Evolutionary conservation across 176 grass and related monocot species (phyloP).

Genomic region (Alloteropsis semialata): DNA sequence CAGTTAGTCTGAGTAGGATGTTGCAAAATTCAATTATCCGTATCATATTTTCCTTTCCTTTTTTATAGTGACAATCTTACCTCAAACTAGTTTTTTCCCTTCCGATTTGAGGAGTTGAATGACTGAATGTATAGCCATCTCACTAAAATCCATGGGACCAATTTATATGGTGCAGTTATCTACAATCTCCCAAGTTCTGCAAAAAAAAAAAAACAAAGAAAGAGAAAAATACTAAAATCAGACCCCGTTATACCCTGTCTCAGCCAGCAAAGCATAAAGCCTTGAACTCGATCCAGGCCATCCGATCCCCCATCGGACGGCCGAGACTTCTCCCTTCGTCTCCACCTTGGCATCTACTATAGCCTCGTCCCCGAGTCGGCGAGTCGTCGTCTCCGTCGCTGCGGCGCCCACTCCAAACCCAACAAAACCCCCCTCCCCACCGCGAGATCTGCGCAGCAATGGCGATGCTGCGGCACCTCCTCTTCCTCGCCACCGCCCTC

Average conservation of each 20-base stretch:
- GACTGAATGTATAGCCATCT: too few relatives aligned
- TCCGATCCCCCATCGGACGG: constrained; percentile 9
- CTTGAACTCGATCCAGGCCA: not conserved
- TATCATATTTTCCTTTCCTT: too few relatives aligned
- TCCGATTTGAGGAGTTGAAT: too few relatives aligned
- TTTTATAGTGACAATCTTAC: too few relatives aligned
- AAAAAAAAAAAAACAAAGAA: not conserved
- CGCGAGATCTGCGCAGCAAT: constrained; percentile 39
- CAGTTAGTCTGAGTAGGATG: not conserved
- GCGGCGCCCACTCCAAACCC: constrained; percentile 4
- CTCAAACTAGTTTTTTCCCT: too few relatives aligned
- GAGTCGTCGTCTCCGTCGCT: constrained; percentile 24
- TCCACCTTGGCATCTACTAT: not conserved
- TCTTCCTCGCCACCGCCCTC: not conserved
- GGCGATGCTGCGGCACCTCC: constrained; percentile 26
- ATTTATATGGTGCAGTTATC: too few relatives aligned
- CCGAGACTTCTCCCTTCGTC: not conserved
- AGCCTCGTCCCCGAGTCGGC: not conserved
- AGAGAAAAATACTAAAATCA: not conserved
- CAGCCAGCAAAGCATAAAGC: not conserved
- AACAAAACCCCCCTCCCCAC: constrained; percentile 13
- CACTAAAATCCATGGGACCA: too few relatives aligned
- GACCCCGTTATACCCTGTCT: not conserved
- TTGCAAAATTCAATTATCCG: not conserved
- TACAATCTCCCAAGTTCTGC: too few relatives aligned